Conservation (phyloP, 2,329 filamentous ascomycete species). For the Diaporthe citrichinensis region DNA sequence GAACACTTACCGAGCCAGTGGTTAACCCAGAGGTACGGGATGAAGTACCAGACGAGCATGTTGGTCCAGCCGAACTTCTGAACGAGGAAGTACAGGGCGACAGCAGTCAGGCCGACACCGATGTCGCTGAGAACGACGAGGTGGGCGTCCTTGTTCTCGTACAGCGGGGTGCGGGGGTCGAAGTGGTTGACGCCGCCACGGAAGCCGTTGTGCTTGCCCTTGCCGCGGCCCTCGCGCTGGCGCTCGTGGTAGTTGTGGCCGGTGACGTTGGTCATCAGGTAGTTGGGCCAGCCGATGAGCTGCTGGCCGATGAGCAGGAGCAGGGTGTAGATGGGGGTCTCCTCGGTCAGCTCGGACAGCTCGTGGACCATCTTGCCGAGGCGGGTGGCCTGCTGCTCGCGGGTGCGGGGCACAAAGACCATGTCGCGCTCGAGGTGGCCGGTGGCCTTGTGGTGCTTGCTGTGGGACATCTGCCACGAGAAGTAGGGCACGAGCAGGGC, state of each 20-base stretch:
- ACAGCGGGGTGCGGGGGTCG: constrained; percentile 87
- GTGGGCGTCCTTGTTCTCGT: constrained; percentile 90
- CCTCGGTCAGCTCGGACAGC: constrained; percentile 90
- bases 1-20: constrained; percentile 91
- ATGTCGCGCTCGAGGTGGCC: constrained; percentile 98
- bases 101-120: constrained; percentile 76
- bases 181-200: constrained; percentile 94
- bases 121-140: constrained; percentile 90
- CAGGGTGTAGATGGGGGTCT: constrained; percentile 89
- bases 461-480: constrained; percentile 99
- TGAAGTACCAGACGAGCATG: constrained; percentile 92
- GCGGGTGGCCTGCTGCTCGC: constrained; percentile 82
- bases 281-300: constrained; percentile 92
- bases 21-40: constrained; percentile 98
- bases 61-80: constrained; percentile 87
- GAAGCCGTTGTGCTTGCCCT: constrained; percentile 89
- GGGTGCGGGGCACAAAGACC: constrained; percentile 97
- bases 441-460: constrained; percentile 99
- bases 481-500: constrained; percentile 94
- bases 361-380: constrained; percentile 84
- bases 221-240: constrained; percentile 92
- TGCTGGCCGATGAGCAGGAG: constrained; percentile 85
- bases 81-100: constrained; percentile 77
- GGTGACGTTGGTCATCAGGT: constrained; percentile 92
- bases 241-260: constrained; percentile 95